A percentile compares a stretch with the other conserved stretches of the same genome.
Conservation (phyloP, 2,329 filamentous ascomycete species). For the Calonectria henricotiae region DNA sequence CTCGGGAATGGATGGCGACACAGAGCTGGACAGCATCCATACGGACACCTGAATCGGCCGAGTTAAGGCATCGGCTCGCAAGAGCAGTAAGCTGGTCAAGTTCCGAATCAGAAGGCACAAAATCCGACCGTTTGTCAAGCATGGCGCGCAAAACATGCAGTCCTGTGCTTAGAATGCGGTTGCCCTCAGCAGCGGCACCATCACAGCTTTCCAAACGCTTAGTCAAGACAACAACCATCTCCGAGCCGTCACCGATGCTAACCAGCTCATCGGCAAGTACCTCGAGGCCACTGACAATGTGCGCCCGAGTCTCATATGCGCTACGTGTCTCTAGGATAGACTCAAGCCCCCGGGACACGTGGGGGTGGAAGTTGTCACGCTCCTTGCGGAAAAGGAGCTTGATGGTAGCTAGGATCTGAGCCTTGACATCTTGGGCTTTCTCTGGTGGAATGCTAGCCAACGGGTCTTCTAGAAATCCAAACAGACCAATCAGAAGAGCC, state of each 20-base stretch:
- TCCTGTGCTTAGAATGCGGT: slow-evolving; percentile 74
- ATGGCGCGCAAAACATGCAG: slow-evolving; percentile 76
- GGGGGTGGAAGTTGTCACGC: slow-evolving; percentile 76
- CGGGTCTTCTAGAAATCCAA: slow-evolving; percentile 80
- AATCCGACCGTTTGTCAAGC: slow-evolving; percentile 67
- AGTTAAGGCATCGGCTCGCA: slow-evolving; percentile 73
- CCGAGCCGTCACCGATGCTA: slow-evolving; percentile 74
- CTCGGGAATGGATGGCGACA: slow-evolving; percentile 77
- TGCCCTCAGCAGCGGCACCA: slow-evolving; percentile 63
- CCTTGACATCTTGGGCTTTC: slow-evolving; percentile 81
- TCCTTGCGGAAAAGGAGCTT: slow-evolving; percentile 81
- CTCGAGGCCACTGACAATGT: slow-evolving; percentile 83
- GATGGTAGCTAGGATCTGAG: slow-evolving; percentile 82
- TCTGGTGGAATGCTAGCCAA: slow-evolving; percentile 70
- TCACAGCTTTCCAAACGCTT: slow-evolving; percentile 63
- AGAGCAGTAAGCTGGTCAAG: slow-evolving; percentile 68
- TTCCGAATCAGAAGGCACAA: slow-evolving; percentile 68
- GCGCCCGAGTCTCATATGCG: slow-evolving; percentile 78
- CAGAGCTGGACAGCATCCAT: slow-evolving; percentile 88
- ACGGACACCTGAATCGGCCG: slow-evolving; percentile 74
- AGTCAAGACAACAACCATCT: slow-evolving; percentile 72
- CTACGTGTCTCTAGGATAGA: slow-evolving; percentile 77
- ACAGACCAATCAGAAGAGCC: slow-evolving; percentile 77
- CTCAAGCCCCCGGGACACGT: slow-evolving; percentile 79
- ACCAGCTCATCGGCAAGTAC: slow-evolving; percentile 82